phyloP scores from a whole-genome alignment of 2,329 filamentous ascomycete genomes.

The Paecilomyces sp. region DNA sequence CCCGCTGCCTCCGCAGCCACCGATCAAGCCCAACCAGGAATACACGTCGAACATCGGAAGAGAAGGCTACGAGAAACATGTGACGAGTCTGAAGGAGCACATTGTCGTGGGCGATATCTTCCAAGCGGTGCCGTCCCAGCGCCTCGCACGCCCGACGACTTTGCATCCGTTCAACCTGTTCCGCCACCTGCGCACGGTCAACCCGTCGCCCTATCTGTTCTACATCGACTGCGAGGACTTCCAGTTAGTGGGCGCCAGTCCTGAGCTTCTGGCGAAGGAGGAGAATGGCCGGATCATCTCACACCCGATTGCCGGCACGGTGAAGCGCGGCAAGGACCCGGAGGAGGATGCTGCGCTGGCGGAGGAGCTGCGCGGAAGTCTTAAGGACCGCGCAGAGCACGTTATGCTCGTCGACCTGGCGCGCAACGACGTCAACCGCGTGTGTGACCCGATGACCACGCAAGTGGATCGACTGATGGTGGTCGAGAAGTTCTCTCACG shows the following conservation, averaged over 20 bases:
- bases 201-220: slow-evolving; percentile 95
- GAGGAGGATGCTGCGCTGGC: slow-evolving; percentile 79
- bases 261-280: slow-evolving; percentile 88
- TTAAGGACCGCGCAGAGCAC: slow-evolving; percentile 92
- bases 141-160: slow-evolving; percentile 79
- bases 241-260: slow-evolving; percentile 90
- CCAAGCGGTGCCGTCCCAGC: slow-evolving; percentile 91
- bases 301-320: slow-evolving; percentile 93
- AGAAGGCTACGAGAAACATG: slow-evolving; percentile 83
- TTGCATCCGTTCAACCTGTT: slow-evolving; percentile 98
- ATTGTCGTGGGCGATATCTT: slow-evolving; percentile 92
- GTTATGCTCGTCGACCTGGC: slow-evolving; percentile 97
- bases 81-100: slow-evolving; percentile 78
- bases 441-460: slow-evolving; percentile 84
- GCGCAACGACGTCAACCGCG: slow-evolving; percentile 91
- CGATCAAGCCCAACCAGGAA: slow-evolving; percentile 65
- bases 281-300: slow-evolving; percentile 84
- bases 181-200: slow-evolving; percentile 90
- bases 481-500: slow-evolving; percentile 89
- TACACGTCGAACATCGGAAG: slow-evolving; percentile 90
- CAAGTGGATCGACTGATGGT: slow-evolving; percentile 92
- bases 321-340: slow-evolving; percentile 72
- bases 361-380: slow-evolving; percentile 64
- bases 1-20: slow-evolving; percentile 67
- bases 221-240: slow-evolving; percentile 89